Base-by-base conservation (phyloP, 805 yeast genomes). In the Kazachstania martiniae region DNA sequence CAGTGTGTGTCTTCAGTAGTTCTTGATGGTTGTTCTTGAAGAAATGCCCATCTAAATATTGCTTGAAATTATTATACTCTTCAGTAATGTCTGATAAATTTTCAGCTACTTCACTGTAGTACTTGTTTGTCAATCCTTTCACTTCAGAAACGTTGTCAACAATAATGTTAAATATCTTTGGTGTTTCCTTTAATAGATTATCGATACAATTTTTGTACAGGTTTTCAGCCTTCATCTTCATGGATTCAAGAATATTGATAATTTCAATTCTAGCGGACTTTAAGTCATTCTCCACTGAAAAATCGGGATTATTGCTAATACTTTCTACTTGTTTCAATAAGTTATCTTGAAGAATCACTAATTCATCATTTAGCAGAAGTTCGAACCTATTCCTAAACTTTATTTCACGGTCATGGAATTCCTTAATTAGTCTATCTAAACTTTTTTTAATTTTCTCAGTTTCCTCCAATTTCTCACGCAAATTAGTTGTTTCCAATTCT, bases 41-140 rank as follows among this genome's bases (percentile, higher is more conserved):
- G 19, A 56, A 49, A 13, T 52, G 44, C 17, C 44, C 46, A 27
- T 48, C 42, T 7, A 58, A 41, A 30, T 49, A 56, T 16, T 49
- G 50, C 26, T 45, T 53, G 26, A 57, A 39, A 29, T 45, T 49
- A 28, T 47, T 51, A 30, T 49, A 49, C 18, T 55, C 58, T 29
- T 54, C 58, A 27, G 54, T 49, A 8, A 55, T 43, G 35, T 48
- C 51, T 22, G 53, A 49, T 19, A 58, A 35, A 21, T 45, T 50
- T 22, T 44, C 49, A 3, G 51, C 43, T 15, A 54, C 33, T 10
- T 44, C 33, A 14, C 28, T 35, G 25, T 38, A 34, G 28, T 49
- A 51, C 7, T 36, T 27, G 9, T 31, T 39, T 6, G 47, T 37
- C 21, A 43, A 28, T 3, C 21, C 18, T 9, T 44, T 44, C 6